phyloP scores from a whole-genome alignment of 495 filamentous ascomycete genomes.

The Podospora anserina region DNA sequence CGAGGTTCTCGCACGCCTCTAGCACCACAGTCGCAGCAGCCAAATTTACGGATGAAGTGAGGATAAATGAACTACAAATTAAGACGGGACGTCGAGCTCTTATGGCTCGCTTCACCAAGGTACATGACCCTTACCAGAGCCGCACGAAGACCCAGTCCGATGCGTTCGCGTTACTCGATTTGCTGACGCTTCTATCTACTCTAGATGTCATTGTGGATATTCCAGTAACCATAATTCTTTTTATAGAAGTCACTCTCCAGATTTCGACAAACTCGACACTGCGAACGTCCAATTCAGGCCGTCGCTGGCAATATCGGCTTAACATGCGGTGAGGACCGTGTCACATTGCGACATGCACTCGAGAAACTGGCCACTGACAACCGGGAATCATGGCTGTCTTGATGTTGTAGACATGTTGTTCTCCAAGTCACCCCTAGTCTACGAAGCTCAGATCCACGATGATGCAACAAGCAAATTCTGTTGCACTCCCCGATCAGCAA shows the following conservation, averaged over 20 bases:
- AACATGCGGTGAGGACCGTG: slow-evolving; percentile 14
- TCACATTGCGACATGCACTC: slow-evolving; percentile 16
- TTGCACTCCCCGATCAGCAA: neutral
- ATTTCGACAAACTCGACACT: slow-evolving; percentile 12
- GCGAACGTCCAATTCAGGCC: slow-evolving; percentile 28
- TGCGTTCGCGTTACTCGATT: slow-evolving; percentile 10
- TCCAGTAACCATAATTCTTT: slow-evolving; percentile 34
- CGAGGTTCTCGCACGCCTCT: slow-evolving; percentile 16
- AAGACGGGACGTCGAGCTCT: slow-evolving; percentile 35
- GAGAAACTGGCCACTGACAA: neutral
- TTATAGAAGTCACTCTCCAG: slow-evolving; percentile 38
- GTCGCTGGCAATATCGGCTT: slow-evolving; percentile 17
- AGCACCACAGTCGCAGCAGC: slow-evolving; percentile 29
- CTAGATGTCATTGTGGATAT: slow-evolving; percentile 13
- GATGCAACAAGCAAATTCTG: neutral
- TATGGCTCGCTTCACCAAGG: slow-evolving; percentile 27
- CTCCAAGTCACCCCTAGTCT: too few relatives aligned
- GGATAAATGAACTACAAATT: slow-evolving; percentile 51
- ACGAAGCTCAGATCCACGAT: too few relatives aligned
- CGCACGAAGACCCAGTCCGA: slow-evolving; percentile 22
- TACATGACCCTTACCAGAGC: slow-evolving; percentile 20
- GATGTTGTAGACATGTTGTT: too few relatives aligned
- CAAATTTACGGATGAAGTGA: slow-evolving; percentile 52
- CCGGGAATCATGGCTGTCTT: neutral
- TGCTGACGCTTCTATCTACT: slow-evolving; percentile 17